A percentile compares a stretch with the other conserved stretches of the same genome.
Conservation (phyloP, 139 green algal genomes). For the Auxenochlorella pyrenoidosa region DNA sequence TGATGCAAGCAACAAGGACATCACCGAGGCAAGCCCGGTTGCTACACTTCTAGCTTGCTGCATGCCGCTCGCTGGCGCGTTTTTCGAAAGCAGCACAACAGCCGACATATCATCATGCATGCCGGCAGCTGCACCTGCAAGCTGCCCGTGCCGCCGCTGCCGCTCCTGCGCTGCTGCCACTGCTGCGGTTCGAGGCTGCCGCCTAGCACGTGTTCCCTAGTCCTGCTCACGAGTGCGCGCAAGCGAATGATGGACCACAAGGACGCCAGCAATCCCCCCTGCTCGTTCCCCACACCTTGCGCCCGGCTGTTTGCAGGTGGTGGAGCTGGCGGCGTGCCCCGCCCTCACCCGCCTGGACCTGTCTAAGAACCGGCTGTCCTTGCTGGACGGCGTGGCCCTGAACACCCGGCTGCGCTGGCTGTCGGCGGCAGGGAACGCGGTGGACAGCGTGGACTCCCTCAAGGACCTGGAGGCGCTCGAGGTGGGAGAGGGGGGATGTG, state of each 20-base stretch:
- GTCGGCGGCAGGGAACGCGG: constrained; percentile 26
- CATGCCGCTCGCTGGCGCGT: neutral
- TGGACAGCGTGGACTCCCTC: constrained; percentile 5
- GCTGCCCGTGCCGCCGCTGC: neutral
- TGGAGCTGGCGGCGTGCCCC: constrained; percentile 33
- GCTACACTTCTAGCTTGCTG: neutral
- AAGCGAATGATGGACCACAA: too few species aligned
- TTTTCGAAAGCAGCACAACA: neutral
- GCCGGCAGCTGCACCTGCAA: neutral
- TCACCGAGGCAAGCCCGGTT: constrained; percentile 24
- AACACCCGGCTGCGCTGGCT: constrained; percentile 39
- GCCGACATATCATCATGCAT: neutral
- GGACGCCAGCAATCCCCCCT: too few species aligned
- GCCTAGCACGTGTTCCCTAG: neutral
- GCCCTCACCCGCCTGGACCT: constrained; percentile 33
- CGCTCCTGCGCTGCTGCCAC: neutral
- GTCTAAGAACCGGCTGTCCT: constrained; percentile 34
- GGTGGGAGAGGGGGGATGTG: neutral
- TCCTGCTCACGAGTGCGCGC: too few species aligned
- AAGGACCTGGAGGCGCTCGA: constrained; percentile 29
- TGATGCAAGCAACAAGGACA: constrained; percentile 10
- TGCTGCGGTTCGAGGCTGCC: neutral
- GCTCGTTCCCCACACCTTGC: neutral
- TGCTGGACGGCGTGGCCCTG: constrained; percentile 20
- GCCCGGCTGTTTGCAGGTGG: constrained; percentile 14